Evolutionary conservation across 176 grass and related monocot genomes (phyloP).

Genomic region (Tillandsia fasciculata): DNA sequence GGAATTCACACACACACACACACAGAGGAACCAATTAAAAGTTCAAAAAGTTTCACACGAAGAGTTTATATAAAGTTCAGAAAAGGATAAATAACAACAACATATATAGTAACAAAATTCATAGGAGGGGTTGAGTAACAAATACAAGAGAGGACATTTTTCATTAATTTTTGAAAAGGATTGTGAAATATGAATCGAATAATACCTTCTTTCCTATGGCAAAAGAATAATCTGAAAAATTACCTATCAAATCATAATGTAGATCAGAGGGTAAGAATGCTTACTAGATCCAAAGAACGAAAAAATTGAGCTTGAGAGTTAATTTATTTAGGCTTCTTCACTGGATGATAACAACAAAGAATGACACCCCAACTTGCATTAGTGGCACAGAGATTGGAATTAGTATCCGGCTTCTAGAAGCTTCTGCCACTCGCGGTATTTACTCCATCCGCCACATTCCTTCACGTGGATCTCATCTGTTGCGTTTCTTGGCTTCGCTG

Average conservation of each 20-base stretch:
- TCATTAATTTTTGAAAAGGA: too few species aligned
- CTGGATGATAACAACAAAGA: background rate
- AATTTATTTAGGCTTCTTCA: background rate
- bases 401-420: background rate
- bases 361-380: background rate
- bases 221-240: too few species aligned
- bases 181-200: too few species aligned
- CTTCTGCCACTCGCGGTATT: background rate
- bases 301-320: background rate
- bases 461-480: constrained; percentile 19
- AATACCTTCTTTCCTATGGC: too few species aligned
- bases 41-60: too few species aligned
- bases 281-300: background rate
- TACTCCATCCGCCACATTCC: background rate
- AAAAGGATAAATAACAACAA: too few species aligned
- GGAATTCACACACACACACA: background rate
- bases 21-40: too few species aligned
- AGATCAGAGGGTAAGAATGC: background rate
- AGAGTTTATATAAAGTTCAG: too few species aligned
- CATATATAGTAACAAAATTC: too few species aligned
- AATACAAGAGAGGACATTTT: too few species aligned
- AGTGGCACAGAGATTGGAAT: background rate
- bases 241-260: too few species aligned
- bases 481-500: constrained; percentile 53
- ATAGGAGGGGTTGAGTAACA: too few species aligned